Base-by-base conservation (phyloP, 2,329 filamentous ascomycete species). In the Aspergillus sp. region DNA sequence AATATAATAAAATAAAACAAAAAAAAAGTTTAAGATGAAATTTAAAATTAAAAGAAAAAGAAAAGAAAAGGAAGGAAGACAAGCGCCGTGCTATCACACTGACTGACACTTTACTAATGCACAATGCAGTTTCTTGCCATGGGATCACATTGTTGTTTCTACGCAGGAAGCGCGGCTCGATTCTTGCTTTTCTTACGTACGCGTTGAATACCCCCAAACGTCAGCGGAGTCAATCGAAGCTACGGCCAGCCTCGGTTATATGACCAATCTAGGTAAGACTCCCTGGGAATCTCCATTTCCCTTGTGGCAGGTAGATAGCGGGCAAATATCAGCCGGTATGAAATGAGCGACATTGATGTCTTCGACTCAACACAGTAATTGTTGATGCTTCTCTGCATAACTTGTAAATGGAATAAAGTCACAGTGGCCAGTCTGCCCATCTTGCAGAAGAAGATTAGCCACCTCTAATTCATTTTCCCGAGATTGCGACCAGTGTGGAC, bases 201-300 rank as follows among this genome's bases (percentile, higher is more conserved):
- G 13, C 38, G 52, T 23, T 19, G 25, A 41, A 36, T 54, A 42
- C 52, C 17, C 36, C 17, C 39, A 54, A 49, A 48, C 41, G 42
- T 61, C 59, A 58, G 62, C 60, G 57, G 52, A 62, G 58, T 55
- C 58, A 41, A 56, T 56, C 41, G 54, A 51, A 61, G 59, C 59
- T 23, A 41, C 19, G 58, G 44, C 53, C 50, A 50, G 56, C 55
- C 62, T 68, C 66, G 66, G 66, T 64, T 66, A 68, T 60, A 63
- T 68, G 56, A 38, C 66, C 58, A n/a, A 21, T 59, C 66, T 51
- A 41, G 64, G 66, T 30, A 64, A 62, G 13, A 58, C 57, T 42
- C 49, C 52, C 42, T 47, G 39, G 30, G 13, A 27, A 17, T 41
- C 49, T 23, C 44, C 54, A 57, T 57, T 49, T 42, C 25, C 38